Percentiles rank a stretch among this genome's conserved stretches.
phyloP scores from a whole-genome alignment of 305 asterid genomes.

The Fraxinus nigra region DNA sequence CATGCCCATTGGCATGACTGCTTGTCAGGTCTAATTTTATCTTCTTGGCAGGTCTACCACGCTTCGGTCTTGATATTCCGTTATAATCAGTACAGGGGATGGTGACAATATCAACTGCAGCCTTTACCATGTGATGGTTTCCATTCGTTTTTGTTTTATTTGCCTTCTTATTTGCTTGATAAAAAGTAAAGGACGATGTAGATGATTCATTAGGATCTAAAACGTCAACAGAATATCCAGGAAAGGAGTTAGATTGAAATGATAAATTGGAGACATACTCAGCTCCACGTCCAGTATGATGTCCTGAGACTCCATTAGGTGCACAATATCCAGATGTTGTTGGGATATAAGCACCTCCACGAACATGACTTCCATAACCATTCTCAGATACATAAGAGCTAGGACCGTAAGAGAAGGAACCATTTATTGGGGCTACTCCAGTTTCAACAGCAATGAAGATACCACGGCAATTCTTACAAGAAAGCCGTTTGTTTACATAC shows the following conservation, averaged over 20 bases:
- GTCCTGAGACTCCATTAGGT: conserved; percentile 61
- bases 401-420: conserved; percentile 59
- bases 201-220: conserved; percentile 59
- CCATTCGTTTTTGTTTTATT: conserved; percentile 49
- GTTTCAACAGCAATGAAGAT: conserved; percentile 83
- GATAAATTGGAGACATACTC: conserved; percentile 71
- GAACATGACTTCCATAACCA: conserved; percentile 63
- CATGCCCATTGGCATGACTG: conserved; percentile 33
- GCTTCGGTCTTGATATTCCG: conserved; percentile 48
- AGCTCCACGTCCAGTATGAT: conserved; percentile 51
- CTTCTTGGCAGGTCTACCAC: conserved; percentile 79
- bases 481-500: conserved; percentile 71
- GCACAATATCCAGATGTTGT: conserved; percentile 53
- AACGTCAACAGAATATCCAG: conserved; percentile 53
- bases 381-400: conserved; percentile 64
- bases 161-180: conserved; percentile 47
- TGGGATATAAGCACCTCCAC: conserved; percentile 51
- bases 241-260: conserved; percentile 52
- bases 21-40: conserved; percentile 50
- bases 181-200: conserved; percentile 43
- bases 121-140: conserved; percentile 39
- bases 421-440: conserved; percentile 66
- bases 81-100: conserved; percentile 36
- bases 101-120: conserved; percentile 32
- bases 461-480: conserved; percentile 90